These are phyloP conservation scores for Hansenula sp. DNA, from an alignment of 1,139 yeast genomes.

Conservation along the genomic window DNA sequence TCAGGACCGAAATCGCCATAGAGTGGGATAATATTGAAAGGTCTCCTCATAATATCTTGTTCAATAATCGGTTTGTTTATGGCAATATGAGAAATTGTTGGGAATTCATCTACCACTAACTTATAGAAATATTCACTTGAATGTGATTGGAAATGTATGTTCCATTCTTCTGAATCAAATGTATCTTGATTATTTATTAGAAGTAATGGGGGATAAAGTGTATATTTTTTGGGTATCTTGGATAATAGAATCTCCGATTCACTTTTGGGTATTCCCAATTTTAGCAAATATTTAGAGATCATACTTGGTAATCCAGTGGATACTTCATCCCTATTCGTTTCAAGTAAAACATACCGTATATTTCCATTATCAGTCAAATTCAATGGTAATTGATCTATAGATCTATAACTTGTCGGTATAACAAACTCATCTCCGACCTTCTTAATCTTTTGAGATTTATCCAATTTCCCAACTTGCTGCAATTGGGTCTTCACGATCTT, in stretches of 20 bases:
- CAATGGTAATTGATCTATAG: background rate
- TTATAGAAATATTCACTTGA: conserved; percentile 4
- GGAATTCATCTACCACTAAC: conserved; percentile 26
- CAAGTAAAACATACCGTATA: background rate
- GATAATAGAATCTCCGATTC: background rate
- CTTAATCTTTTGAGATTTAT: conserved; percentile 3
- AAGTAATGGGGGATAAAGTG: conserved; percentile 66
- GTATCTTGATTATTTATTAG: conserved; percentile 43
- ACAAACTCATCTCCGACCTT: background rate
- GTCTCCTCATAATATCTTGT: conserved; percentile 56
- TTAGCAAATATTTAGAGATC: background rate
- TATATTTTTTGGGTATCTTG: conserved; percentile 37
- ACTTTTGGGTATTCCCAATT: background rate
- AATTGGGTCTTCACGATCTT: conserved; percentile 2
- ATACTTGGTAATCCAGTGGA: background rate
- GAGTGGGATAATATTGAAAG: conserved; percentile 53
- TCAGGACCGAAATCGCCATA: conserved; percentile 64
- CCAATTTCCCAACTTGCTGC: background rate
- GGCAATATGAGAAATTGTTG: conserved; percentile 58
- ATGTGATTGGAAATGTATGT: conserved; percentile 11
- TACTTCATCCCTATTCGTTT: background rate
- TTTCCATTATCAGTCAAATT: background rate
- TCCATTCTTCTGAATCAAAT: conserved; percentile 38
- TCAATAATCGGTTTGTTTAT: conserved; percentile 65
- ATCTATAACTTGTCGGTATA: conserved; percentile 1